Evolutionary conservation across 192 early-diverging fungal species (phyloP).

Genomic region (Chytriomyces sp.): DNA sequence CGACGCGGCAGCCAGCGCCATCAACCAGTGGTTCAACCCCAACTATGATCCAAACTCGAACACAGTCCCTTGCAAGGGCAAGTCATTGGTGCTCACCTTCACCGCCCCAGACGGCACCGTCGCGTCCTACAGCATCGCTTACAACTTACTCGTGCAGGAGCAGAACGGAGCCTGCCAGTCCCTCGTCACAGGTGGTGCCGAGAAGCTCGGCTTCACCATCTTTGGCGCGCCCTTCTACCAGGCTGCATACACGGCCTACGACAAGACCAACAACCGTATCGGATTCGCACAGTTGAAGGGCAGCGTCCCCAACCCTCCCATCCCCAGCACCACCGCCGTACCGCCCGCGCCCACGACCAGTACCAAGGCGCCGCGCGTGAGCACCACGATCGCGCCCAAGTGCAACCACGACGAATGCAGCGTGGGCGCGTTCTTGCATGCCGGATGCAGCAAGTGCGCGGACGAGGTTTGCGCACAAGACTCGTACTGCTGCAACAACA

Average conservation of each 20-base stretch:
- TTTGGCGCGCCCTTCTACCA: constrained; percentile 15
- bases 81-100: neutral
- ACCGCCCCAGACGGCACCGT: neutral
- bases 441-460: constrained; percentile 11
- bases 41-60: neutral
- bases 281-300: neutral
- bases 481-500: constrained; percentile 15
- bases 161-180: neutral
- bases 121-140: neutral
- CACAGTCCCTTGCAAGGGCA: neutral
- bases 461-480: constrained; percentile 25
- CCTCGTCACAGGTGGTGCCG: neutral
- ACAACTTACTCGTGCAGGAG: neutral
- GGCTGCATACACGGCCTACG: constrained; percentile 1
- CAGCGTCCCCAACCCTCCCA: neutral
- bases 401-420: constrained; percentile 16
- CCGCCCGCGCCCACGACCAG: neutral
- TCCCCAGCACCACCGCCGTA: neutral
- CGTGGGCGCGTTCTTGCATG: constrained; percentile 1
- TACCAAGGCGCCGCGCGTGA: neutral
- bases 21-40: constrained; percentile 10
- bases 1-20: neutral
- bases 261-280: neutral
- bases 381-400: neutral
- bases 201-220: too few relatives aligned